A percentile compares a stretch with the other conserved stretches of the same genome.
Evolutionary conservation across 306 rosid genomes (phyloP).

Genomic region (Senna siamea): DNA sequence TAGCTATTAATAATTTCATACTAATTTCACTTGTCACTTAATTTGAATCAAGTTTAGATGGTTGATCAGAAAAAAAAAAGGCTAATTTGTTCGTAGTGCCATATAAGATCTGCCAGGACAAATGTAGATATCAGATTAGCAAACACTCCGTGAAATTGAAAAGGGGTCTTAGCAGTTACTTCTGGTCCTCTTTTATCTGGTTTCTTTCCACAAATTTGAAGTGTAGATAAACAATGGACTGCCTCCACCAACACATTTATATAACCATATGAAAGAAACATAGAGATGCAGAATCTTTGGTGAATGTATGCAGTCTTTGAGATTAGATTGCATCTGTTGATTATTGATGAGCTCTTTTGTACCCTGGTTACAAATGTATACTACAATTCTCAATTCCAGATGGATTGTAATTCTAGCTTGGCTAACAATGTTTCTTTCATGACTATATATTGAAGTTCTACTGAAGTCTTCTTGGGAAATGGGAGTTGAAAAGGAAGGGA

Average conservation of each 20-base stretch:
- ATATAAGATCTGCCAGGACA: background rate
- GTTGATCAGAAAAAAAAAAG: background rate
- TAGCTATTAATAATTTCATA: background rate
- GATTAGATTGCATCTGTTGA: background rate
- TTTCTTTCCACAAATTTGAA: background rate
- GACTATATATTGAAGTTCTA: constrained; percentile 1
- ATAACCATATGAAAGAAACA: background rate
- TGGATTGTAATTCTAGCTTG: constrained; percentile 33
- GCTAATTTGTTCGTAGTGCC: background rate
- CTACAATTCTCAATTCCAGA: constrained; percentile 10
- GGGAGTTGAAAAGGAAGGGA: background rate
- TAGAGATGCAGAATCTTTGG: background rate
- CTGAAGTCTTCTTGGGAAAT: background rate
- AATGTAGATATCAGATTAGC: background rate
- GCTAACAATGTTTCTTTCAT: constrained; percentile 14
- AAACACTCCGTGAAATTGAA: background rate
- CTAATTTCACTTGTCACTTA: background rate
- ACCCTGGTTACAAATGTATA: background rate
- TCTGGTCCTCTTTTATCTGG: background rate
- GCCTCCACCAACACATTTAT: background rate
- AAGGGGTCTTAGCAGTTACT: background rate
- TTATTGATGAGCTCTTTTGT: background rate
- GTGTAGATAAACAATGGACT: background rate
- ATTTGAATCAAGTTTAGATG: background rate
- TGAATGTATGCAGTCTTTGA: background rate